Evolutionary conservation across 257 asterid genomes (phyloP).

Genomic region (Solanum chilense): DNA sequence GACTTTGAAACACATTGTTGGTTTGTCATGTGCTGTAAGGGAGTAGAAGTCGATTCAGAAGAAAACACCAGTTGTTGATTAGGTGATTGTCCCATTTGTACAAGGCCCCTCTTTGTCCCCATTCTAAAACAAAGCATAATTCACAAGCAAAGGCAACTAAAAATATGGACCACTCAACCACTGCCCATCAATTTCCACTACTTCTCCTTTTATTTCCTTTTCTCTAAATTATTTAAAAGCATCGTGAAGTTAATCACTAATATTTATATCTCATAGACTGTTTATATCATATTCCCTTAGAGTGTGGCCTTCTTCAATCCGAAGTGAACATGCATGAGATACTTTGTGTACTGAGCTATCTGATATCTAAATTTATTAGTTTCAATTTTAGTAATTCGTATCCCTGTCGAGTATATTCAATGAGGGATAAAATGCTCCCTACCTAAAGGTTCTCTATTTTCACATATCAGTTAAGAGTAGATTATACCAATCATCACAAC

Average conservation of each 20-base stretch:
- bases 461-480: not conserved
- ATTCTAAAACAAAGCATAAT: conserved; percentile 3
- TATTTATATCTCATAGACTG: not conserved
- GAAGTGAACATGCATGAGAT: not conserved
- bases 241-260: not conserved
- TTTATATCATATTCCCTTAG: not conserved
- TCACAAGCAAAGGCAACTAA: not conserved
- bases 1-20: not conserved
- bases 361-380: not conserved
- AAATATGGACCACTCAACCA: conserved; percentile 36
- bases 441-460: not conserved
- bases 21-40: not conserved
- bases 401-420: not conserved
- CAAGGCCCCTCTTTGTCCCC: not conserved
- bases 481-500: not conserved
- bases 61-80: not conserved
- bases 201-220: conserved; percentile 9
- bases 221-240: not conserved
- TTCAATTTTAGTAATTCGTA: not conserved
- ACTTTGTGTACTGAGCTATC: not conserved
- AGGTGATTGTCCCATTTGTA: not conserved
- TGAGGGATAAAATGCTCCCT: not conserved
- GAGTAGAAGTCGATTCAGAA: not conserved
- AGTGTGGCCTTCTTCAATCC: not conserved
- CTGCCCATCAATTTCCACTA: conserved; percentile 16